Evolutionary conservation across 2,329 filamentous ascomycete genomes (phyloP), one percentile per base, ranked within the genome.

Genomic region (Talaromyces sp.): DNA sequence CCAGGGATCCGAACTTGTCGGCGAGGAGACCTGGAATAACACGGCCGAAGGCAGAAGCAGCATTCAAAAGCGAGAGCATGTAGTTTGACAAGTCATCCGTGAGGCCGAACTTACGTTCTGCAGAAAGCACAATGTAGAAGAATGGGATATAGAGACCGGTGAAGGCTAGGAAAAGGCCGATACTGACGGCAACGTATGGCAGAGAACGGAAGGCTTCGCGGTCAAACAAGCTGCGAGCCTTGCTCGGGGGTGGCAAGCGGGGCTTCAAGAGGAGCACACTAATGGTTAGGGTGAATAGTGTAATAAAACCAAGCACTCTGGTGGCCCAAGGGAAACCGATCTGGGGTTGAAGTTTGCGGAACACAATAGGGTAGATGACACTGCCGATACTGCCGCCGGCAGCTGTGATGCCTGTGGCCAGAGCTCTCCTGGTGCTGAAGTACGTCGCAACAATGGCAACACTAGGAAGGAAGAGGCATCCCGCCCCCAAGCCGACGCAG

Each of bases 361-460:
- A 52, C 9, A 52, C 17, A 19, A 52, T 52, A 0, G 48, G 33
- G 11, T 52, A 52, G 1, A 52, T 15, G 9, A 21, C 50, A 40
- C 35, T 39, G 2, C 50, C 35, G 9, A 52, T 73, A 2, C 80
- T 81, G 22, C 80, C 82, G 1, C 85, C 85, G 5, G 78, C 80
- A 1, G 84, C 83, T 1, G 82, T 80, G 4, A 87, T 66, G 1
- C 84, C 84, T 37, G 86, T 80, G 2, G 83, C 84, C 22, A 89
- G 71, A 0, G 79, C 78, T 57, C 82, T 76, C 61, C 77, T 80
- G 43, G 75, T 76, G 46, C 75, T 75, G 66, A 89, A 89, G 65
- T 89, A 89, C 8, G 86, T 85, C 4, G 85, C 81, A 1, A 89
- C 73, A 3, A 87, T 80, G 1, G 86, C 82, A 31, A 89, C 78